Evolutionary conservation across 2,329 filamentous ascomycete species (phyloP), one percentile per base, ranked within the genome.

Genomic region (Paramyrothecium roridum): DNA sequence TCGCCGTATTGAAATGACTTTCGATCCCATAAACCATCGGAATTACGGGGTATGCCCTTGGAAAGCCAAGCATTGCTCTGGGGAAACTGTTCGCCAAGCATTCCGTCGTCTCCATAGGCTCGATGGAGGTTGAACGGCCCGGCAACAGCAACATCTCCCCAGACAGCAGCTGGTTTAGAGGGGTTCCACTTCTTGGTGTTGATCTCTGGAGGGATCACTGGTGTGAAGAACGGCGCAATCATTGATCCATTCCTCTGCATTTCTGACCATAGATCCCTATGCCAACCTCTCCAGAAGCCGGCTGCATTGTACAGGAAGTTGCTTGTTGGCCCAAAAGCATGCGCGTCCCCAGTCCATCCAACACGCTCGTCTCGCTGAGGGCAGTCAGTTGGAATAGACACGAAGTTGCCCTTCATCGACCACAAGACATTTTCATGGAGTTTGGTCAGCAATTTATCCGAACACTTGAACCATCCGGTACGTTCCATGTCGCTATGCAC

Each of bases 351-450:
- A 1, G 76, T 79, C 82, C 81, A 80, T 19, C 78, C 76, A 8
- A 82, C 63, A 0, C 80, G 70, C 63, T 83, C 80, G 54, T 83
- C 79, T 3, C 79, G 70, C 59, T 83, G 78, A 0, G 80, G 80
- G 59, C 80, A 83, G 61, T 85, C 82, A 0, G 81, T 85, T 0
- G 81, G 81, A 1, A 85, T 67, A 3, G 73, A 76, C 10, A 84
- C 59, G 60, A 85, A 84, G 60, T 85, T 86, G 3, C 81, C 80
- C 26, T 75, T 74, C 76, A 84, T 82, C 11, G 75, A 76, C 82
- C 82, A 85, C 19, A 68, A 59, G 1, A 80, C 73, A 53, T 86
- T 86, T 1, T 73, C 53, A 58, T 85, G 78, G 4, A 87, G 73
- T 48, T 78, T 68, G 59, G 84, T 86, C 22, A 86, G 59, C 3